These are phyloP conservation scores for Colletotrichum sublineola DNA, from an alignment of 2,329 filamentous ascomycete species.

Conservation along the genomic window DNA sequence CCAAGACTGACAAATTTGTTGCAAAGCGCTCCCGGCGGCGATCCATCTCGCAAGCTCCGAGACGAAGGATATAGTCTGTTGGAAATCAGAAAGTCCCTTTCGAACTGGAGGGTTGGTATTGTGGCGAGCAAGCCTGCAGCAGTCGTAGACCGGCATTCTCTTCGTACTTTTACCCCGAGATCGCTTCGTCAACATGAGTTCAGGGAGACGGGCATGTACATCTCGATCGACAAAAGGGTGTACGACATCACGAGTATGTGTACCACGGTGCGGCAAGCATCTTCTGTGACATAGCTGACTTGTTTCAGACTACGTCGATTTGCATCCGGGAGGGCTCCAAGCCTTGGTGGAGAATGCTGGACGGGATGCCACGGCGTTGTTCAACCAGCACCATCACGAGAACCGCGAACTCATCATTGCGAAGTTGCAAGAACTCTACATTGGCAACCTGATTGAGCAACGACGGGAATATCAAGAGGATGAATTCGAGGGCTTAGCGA, in stretches of 20 bases:
- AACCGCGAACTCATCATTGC: conserved; percentile 16
- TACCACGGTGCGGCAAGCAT: fast-evolving
- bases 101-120: conserved; percentile 18
- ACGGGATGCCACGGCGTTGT: conserved; percentile 31
- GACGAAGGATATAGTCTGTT: neutral
- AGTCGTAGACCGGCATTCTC: neutral
- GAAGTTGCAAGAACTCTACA: conserved; percentile 7
- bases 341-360: conserved; percentile 27
- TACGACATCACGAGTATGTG: conserved; percentile 41
- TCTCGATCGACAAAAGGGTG: conserved; percentile 30
- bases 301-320: conserved; percentile 33
- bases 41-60: conserved; percentile 22
- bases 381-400: conserved; percentile 20
- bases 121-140: neutral
- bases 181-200: conserved; percentile 27
- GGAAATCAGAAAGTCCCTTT: neutral
- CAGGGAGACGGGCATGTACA: conserved; percentile 26
- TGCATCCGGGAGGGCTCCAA: conserved; percentile 37
- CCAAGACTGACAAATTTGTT: conserved; percentile 1
- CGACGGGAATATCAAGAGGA: conserved; percentile 7
- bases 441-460: conserved; percentile 21
- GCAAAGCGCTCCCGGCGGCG: conserved; percentile 6
- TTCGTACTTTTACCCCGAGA: neutral
- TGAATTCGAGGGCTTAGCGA: neutral
- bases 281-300: neutral